These are phyloP conservation scores for Lentinula sp. DNA, from an alignment of 768 basidiomycete genomes.

Conservation along the genomic window DNA sequence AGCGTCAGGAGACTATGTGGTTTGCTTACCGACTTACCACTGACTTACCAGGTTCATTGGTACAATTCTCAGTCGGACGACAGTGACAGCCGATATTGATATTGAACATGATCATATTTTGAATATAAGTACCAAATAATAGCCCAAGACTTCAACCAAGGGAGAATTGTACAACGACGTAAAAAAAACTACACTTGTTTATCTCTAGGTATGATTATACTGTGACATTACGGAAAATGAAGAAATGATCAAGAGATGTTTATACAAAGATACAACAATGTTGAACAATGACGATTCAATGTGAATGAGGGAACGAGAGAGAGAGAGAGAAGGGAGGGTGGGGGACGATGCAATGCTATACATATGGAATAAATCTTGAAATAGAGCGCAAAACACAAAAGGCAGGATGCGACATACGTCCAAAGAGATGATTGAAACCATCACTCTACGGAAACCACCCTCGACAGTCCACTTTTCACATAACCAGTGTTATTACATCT, in stretches of 20 bases:
- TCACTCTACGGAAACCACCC: conserved; percentile 5
- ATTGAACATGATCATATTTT: background rate
- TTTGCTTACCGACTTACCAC: no score
- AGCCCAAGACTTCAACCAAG: background rate
- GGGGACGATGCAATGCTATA: conserved; percentile 3
- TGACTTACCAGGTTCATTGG: no score
- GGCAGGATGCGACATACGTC: conserved; percentile 11
- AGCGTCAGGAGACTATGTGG: no score
- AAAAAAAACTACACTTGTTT: conserved; percentile 1
- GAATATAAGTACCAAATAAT: conserved; percentile 2
- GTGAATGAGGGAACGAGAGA: background rate
- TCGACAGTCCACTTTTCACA: conserved; percentile 1
- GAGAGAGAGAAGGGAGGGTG: background rate
- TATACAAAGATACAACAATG: conserved; percentile 7
- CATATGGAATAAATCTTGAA: conserved; percentile 8
- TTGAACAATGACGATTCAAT: background rate
- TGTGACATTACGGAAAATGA: background rate
- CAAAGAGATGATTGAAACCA: background rate
- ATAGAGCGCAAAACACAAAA: background rate
- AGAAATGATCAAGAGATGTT: background rate
- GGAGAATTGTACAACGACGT: conserved; percentile 3
- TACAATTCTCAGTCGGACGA: background rate
- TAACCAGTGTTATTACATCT: background rate
- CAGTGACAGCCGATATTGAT: background rate
- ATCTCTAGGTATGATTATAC: conserved; percentile 1